phyloP scores from a whole-genome alignment of 2,329 filamentous ascomycete genomes.

The Fusarium miscanthi region DNA sequence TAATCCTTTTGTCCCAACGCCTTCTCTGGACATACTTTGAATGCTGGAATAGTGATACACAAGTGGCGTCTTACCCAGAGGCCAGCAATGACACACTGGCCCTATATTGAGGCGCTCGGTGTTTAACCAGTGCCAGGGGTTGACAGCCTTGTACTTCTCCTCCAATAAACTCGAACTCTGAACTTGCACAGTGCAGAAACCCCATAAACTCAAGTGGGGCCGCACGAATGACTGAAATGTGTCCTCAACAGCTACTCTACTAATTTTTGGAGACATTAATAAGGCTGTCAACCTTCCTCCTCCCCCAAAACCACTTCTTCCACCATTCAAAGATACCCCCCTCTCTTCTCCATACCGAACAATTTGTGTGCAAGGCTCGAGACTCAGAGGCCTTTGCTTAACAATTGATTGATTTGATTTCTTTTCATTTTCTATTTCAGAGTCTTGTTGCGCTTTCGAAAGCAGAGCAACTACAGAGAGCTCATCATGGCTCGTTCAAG shows the following conservation, averaged over 20 bases:
- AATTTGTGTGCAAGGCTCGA: conserved; percentile 48
- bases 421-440: conserved; percentile 37
- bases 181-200: conserved; percentile 33
- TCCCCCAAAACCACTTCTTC: conserved; percentile 47
- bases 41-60: background rate
- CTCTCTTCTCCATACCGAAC: conserved; percentile 41
- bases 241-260: too few relatives aligned
- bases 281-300: conserved; percentile 46
- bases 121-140: conserved; percentile 30
- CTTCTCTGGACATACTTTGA: background rate
- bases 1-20: conserved; percentile 11
- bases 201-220: background rate
- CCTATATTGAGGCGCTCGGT: conserved; percentile 21
- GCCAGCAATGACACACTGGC: background rate
- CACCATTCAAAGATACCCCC: conserved; percentile 48
- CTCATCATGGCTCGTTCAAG: conserved; percentile 66
- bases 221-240: too few relatives aligned
- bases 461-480: conserved; percentile 35
- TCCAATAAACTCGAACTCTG: background rate
- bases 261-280: conserved; percentile 50
- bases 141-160: conserved; percentile 25
- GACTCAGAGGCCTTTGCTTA: conserved; percentile 41
- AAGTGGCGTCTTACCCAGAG: conserved; percentile 24
- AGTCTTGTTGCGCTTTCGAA: conserved; percentile 37
- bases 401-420: conserved; percentile 40